phyloP scores from a whole-genome alignment of 73 alveolate species.

The Paramecium bursaria region DNA sequence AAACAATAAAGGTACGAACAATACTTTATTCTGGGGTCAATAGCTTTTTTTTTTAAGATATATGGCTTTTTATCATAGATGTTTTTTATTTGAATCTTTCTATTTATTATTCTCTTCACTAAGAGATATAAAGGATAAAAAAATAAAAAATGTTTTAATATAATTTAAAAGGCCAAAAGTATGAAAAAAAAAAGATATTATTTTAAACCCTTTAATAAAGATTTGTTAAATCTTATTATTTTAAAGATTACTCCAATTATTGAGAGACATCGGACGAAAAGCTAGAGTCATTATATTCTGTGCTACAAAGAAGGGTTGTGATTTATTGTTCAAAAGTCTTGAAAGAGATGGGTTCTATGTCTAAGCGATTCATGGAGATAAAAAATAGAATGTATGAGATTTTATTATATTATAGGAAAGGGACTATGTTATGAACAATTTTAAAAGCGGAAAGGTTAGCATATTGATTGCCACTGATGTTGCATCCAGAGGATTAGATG shows the following conservation, averaged over 20 bases:
- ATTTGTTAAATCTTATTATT: background rate
- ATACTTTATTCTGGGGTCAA: constrained; percentile 18
- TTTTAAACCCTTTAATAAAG: too few species aligned
- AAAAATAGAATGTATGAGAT: constrained; percentile 63
- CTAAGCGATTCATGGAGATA: constrained; percentile 90
- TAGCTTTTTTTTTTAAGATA: constrained; percentile 3
- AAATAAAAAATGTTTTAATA: too few species aligned
- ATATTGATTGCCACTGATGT: constrained; percentile 93
- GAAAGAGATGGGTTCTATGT: constrained; percentile 73
- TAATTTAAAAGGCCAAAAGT: constrained; percentile 33
- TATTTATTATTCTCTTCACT: too few species aligned
- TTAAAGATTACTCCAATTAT: constrained; percentile 37
- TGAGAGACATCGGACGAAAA: constrained; percentile 55
- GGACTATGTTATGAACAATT: constrained; percentile 78
- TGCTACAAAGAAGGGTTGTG: constrained; percentile 86
- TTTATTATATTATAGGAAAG: constrained; percentile 64
- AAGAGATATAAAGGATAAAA: too few species aligned
- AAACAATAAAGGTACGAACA: constrained; percentile 35
- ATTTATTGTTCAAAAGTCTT: constrained; percentile 74
- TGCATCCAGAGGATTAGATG: constrained; percentile 94
- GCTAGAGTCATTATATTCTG: constrained; percentile 79
- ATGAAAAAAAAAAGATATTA: too few species aligned
- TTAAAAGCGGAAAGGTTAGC: constrained; percentile 74
- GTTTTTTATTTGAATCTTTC: too few species aligned
- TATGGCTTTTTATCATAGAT: background rate